Evolutionary conservation across 2,329 filamentous ascomycete species (phyloP), one percentile per base, ranked within the genome.

Genomic region (Harringtonia lauricola): DNA sequence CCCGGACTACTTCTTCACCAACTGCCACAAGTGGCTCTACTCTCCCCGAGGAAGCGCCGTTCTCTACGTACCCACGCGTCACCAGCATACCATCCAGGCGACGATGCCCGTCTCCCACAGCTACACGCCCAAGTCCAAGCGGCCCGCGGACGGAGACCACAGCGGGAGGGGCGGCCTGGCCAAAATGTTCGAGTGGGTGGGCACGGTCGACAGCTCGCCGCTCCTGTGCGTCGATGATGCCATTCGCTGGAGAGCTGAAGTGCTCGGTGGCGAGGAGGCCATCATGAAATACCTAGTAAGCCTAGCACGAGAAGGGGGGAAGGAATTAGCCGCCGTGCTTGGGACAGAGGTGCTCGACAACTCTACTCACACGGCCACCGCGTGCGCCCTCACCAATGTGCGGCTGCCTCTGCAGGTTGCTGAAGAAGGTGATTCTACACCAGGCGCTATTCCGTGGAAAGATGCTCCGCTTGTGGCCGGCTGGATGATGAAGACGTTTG

Each of bases 11-110:
- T 86, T 94, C 56, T 74, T 90, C 14, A 82, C 73, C 44, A 95
- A 95, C 59, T 86, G 80, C 53, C 86, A 94, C 66, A 94, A 94
- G 67, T 96, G 90, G 90, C 76, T 95, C 8, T 81, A 78, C 55
- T 76, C 78, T 1, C 90, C 89, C 1, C 79, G 89, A 28, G 83
- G 81, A 15, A 88, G 83, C 57, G 87, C 87, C 3, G 67, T 92
- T 4, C 76, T 95, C 51, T 83, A 94, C 61, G 84, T 92, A 1
- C 84, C 88, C 0, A 47, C 68, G 17, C 72, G 82, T 19, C 88
- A 94, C 59, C 90, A 95, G 59, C 64, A 68, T 39, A 61, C 94
- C 36, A 77, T 95, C 35, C 74, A 79, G 14, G 80, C 80, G 2
- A 81, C 86, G 0, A 60, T 94, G 26, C 85, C 87, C 0, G 95